Base-by-base conservation (phyloP, 805 yeast species). In the Candida krabiensis region DNA sequence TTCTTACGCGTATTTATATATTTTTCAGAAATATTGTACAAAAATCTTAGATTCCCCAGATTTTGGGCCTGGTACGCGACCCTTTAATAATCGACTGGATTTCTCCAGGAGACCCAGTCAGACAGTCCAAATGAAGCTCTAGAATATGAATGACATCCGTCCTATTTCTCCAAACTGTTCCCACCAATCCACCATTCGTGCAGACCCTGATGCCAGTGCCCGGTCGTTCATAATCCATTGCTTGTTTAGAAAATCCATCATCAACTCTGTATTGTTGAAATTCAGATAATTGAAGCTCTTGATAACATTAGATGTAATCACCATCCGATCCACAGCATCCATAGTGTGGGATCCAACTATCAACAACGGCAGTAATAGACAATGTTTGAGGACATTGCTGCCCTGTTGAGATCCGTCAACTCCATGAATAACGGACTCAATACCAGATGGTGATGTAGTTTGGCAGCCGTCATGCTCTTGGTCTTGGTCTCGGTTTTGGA, bases 311-410 rank as follows among this genome's bases (percentile, higher is more conserved):
- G 28, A n/a, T 19, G 37, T 35, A 4, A 56, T 33, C 14, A 44
- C 16, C 13, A 29, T 30, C 15, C 56, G 52, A 11, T 53, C 50
- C 5, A 19, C 21, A 1, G 12, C 18, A 9, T 23, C 14, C 9
- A 40, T 23, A 19, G 54, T 47, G 37, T 56, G 59, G 1, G 52
- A 37, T 4, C 63, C 63, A 16, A 53, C 42, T 6, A 52, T 43
- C 13, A 56, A 31, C 26, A 55, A 33, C 9, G 60, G 63, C 25
- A 53, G 49, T 24, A 58, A 32, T 28, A 56, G 32, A 36, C 63
- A 58, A 31, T 58, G 61, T 19, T 52, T 49, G 24, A 58, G 33
- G 2, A 44, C 17, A 11, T 38, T 37, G 7, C 33, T 16, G n/a
- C 26, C 43, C 33, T n/a, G 21, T 11, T 32, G 19, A 12, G n/a